Base-by-base conservation (phyloP, 2,329 filamentous ascomycete genomes). In the Hypoxylon sp. region DNA sequence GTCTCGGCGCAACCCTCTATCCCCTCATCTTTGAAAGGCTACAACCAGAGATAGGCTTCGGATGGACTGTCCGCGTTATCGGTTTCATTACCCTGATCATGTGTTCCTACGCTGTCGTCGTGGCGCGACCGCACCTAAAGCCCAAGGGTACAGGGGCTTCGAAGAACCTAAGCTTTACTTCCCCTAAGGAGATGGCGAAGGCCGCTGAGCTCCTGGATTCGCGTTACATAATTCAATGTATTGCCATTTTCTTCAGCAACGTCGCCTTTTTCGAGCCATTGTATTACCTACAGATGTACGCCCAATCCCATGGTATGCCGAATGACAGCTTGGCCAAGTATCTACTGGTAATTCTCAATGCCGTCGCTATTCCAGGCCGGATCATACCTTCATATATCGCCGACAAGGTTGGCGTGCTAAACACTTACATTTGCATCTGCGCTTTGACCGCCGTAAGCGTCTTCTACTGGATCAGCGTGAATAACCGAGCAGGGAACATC, bases 401-500 rank as follows among this genome's bases (percentile, higher is more conserved):
- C 2, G 55, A 58, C 43, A 32, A 21, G 21, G 21, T 58, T 10
- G 55, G 55, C 11, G 55, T 58, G 30, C 14, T 56, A 7, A 56
- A 56, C 23, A 56, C 53, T 14, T 56, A 56, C 13, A 56, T 56
- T 30, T 41, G 53, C 17, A 56, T 56, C 53, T 56, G 53, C 13
- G 53, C 53, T 23, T 34, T 56, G 13, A 46, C 53, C 17, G 53
- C 53, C 2, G 41, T 56, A 14, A 56, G 9, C 6, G 53, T 46
- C 38, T 56, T 56, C 41, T 56, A 56, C 28, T 56, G 53, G 53
- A 56, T 56, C 25, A 56, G 53, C 6, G 53, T 56, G 17, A 34
- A 56, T 19, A 56, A 46, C 23, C 53, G 53, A 11, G 53, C 53
- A 9, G 38, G 53, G 17, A 56, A 48, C 13, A 58, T 58, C 32